Conservation (phyloP, 306 rosid species). For the Acacia acuminata region DNA sequence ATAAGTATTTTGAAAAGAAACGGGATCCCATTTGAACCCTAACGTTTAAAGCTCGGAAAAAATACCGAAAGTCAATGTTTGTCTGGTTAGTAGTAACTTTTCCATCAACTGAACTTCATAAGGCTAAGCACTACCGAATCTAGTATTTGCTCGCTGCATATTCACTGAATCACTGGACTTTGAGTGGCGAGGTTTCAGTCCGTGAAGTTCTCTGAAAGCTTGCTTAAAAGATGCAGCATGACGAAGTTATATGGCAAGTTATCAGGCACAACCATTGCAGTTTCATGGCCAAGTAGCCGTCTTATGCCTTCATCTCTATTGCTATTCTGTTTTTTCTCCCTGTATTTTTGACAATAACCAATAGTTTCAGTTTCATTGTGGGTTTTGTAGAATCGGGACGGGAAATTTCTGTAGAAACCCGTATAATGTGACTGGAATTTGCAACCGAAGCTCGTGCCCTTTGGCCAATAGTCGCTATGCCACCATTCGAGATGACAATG, state of each 20-base stretch:
- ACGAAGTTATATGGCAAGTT: constrained; percentile 56
- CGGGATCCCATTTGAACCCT: too few relatives aligned
- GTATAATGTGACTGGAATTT: constrained; percentile 82
- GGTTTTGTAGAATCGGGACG: constrained; percentile 56
- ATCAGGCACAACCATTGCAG: constrained; percentile 56
- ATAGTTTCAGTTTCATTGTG: not conserved
- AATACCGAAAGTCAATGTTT: too few relatives aligned
- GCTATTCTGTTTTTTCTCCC: not conserved
- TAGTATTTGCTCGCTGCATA: not conserved
- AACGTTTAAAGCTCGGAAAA: too few relatives aligned
- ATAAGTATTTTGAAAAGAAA: too few relatives aligned
- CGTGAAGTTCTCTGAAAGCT: not conserved
- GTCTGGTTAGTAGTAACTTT: too few relatives aligned
- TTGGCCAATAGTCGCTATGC: constrained; percentile 94
- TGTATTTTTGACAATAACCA: not conserved
- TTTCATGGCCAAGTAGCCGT: constrained; percentile 43
- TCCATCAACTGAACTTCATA: not conserved
- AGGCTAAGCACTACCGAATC: not conserved
- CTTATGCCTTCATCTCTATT: not conserved
- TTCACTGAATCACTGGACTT: not conserved
- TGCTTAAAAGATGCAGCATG: constrained; percentile 41
- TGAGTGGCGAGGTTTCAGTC: not conserved
- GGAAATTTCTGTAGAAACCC: constrained; percentile 87
- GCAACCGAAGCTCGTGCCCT: constrained; percentile 94
- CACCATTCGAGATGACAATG: constrained; percentile 87